Percentiles rank a stretch among this genome's conserved stretches.
Conservation (phyloP, 371 early-diverging fungal genomes). For the Apophysomyces ossiformis region DNA sequence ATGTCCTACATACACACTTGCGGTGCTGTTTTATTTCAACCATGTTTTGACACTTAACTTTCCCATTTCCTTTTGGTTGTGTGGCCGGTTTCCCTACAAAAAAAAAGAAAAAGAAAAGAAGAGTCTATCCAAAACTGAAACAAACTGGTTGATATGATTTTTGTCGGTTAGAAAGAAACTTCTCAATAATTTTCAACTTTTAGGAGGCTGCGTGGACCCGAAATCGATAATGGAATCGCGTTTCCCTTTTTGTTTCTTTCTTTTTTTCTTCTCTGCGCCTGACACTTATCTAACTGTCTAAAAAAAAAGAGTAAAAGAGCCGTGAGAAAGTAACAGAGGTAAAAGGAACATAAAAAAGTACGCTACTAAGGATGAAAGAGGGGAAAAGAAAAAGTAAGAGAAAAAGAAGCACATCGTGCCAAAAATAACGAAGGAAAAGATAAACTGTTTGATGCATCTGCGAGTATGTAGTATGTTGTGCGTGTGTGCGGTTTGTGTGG, state of each 20-base stretch:
- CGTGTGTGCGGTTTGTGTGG: not conserved
- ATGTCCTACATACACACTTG: no score
- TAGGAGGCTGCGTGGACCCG: constrained; percentile 3
- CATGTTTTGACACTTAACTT: constrained; percentile 4
- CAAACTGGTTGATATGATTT: not conserved
- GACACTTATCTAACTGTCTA: constrained; percentile 11
- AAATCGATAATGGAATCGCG: constrained; percentile 11
- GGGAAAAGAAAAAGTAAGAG: not conserved
- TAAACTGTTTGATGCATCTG: not conserved
- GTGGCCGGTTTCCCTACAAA: not conserved
- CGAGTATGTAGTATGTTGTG: not conserved
- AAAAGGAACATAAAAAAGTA: constrained; percentile 6
- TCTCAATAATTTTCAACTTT: no score
- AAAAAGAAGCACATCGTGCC: constrained; percentile 1
- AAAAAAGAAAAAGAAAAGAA: not conserved
- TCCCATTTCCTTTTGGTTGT: not conserved
- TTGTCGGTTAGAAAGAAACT: not conserved
- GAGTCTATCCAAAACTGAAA: not conserved
- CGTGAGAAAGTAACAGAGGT: not conserved
- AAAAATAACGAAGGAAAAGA: not conserved
- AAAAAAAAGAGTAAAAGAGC: not conserved
- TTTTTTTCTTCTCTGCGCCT: constrained; percentile 12
- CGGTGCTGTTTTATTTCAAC: not conserved
- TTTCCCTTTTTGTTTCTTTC: constrained; percentile 9
- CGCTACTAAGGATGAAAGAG: not conserved